Base-by-base conservation (phyloP, 306 rosid genomes). In the Trichosanthes cucumerina region DNA sequence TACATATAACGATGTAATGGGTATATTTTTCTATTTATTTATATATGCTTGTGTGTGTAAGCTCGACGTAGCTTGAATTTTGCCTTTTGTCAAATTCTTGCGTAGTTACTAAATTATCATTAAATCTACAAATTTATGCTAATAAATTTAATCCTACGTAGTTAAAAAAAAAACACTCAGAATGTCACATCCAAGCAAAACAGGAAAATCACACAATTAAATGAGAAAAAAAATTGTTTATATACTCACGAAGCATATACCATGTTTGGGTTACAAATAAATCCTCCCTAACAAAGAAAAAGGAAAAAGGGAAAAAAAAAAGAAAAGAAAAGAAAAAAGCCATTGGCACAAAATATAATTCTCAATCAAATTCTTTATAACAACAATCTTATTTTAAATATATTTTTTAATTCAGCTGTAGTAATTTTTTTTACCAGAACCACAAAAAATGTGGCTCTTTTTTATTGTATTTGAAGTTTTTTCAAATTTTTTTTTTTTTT, bases 391-490 rank as follows among this genome's bases (percentile, higher is more conserved):
- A 41, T 69, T 69, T 69, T n/a, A 21, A 69, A 69, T 69, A 66
- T 38, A 66, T 38, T 38, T 66, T 39, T 19, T 38, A 63, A 65
- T 65, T 69, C 57, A 24, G 28, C 57, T 28, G 39, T 64, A 33
- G 39, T 64, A 33, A 64, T 13, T 62, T 39, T 64, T 72, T 24
- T 47, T 23, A 43, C 6, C 1, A 69, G 77, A 73, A 47, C 77
- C 77, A 72, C 77, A 33, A 2, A 38, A 66, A 66, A 72, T 72
- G 77, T 47, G 77, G 57, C 11, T 49, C 26, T 31, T 31, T 71
- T 70, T 73, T 73, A 73, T 73, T 73, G 78, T 28, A 73, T 73
- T 73, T 73, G 26, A 49, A 49, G 18, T 4, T 28, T 49, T 49
- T 73, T 71, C 39, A 71, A 71, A 47, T 71, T 19, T 43, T 69